Evolutionary conservation across 441 rosid genomes (phyloP).

Genomic region (Aquilaria agallochum): DNA sequence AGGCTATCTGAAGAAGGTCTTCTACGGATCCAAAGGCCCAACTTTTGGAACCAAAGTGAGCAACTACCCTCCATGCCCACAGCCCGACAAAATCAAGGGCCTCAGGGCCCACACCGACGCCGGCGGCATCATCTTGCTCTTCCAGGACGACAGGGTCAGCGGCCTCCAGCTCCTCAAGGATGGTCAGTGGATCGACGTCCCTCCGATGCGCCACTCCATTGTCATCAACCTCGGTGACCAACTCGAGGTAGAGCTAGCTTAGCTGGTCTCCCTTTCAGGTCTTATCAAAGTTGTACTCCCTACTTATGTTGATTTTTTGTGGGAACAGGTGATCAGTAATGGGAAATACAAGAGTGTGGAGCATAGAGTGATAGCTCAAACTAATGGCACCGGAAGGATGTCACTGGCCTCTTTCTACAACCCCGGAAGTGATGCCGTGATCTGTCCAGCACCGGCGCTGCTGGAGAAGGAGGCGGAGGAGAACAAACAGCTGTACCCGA

Average conservation of each 20-base stretch:
- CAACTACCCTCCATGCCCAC: slow-evolving; percentile 93
- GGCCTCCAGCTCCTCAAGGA: slow-evolving; percentile 96
- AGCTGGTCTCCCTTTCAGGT: too few species aligned
- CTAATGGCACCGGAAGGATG: slow-evolving; percentile 68
- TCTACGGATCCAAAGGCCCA: slow-evolving; percentile 66
- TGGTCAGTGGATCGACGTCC: slow-evolving; percentile 84
- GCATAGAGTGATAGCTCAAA: slow-evolving; percentile 79
- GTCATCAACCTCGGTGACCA: slow-evolving; percentile 96
- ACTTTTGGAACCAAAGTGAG: slow-evolving; percentile 89
- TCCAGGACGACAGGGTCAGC: slow-evolving; percentile 82
- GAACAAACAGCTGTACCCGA: slow-evolving; percentile 50
- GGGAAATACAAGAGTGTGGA: slow-evolving; percentile 89
- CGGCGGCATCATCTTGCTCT: slow-evolving; percentile 81
- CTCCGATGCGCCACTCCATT: slow-evolving; percentile 89
- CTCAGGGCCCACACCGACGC: slow-evolving; percentile 96
- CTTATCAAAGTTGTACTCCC: background rate
- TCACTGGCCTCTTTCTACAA: slow-evolving; percentile 93
- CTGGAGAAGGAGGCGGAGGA: slow-evolving; percentile 42
- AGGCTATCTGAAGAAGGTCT: slow-evolving; percentile 72
- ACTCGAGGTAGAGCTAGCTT: slow-evolving; percentile 50
- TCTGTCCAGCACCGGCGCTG: slow-evolving; percentile 75
- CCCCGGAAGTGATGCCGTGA: slow-evolving; percentile 83
- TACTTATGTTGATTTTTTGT: background rate
- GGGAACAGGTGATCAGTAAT: slow-evolving; percentile 68
- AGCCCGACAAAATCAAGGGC: slow-evolving; percentile 84